These are phyloP conservation scores for Skeletonema marinoi DNA, from an alignment of 108 stramenopile species.

Conservation along the genomic window DNA sequence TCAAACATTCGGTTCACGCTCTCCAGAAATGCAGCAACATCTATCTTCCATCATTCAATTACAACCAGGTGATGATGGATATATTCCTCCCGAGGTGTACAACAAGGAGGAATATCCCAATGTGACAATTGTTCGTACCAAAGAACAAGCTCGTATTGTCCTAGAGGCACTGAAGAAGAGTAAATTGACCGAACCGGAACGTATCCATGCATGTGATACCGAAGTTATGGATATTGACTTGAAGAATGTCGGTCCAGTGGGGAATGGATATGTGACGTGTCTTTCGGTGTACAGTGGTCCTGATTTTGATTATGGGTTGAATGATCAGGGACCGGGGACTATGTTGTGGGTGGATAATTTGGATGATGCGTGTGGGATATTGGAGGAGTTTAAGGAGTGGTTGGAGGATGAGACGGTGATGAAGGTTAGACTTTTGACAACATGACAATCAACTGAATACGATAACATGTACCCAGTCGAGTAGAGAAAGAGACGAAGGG, in stretches of 20 bases:
- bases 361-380: conserved; percentile 81
- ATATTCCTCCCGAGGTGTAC: conserved; percentile 42
- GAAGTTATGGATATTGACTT: conserved; percentile 98
- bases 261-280: conserved; percentile 97
- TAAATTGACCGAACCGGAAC: conserved; percentile 24
- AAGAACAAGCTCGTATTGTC: conserved; percentile 73
- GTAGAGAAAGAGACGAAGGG: no score
- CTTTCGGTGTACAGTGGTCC: conserved; percentile 89
- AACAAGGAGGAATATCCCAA: neutral
- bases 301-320: conserved; percentile 91
- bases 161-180: conserved; percentile 48
- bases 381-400: conserved; percentile 88
- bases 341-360: conserved; percentile 93
- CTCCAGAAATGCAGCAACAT: conserved; percentile 36
- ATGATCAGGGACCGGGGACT: conserved; percentile 46
- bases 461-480: no score
- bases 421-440: no score
- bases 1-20: conserved; percentile 68
- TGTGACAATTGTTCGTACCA: conserved; percentile 74
- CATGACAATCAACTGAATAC: no score
- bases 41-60: conserved; percentile 48
- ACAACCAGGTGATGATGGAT: conserved; percentile 71
- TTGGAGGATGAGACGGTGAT: conserved; percentile 73
- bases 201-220: conserved; percentile 95
- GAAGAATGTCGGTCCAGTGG: conserved; percentile 85